Evolutionary conservation across 441 rosid genomes (phyloP).

Genomic region (Erodium trifolium): DNA sequence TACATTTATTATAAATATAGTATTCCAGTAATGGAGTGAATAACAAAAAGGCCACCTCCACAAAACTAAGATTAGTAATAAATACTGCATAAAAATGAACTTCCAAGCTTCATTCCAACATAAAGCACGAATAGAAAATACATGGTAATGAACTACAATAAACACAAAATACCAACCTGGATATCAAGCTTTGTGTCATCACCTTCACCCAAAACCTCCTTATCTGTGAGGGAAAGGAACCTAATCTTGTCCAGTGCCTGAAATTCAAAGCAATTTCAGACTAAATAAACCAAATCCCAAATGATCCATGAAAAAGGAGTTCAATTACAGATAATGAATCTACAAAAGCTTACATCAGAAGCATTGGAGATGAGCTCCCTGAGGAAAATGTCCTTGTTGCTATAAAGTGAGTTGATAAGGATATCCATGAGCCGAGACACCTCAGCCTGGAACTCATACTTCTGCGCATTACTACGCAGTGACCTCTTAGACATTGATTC

Average conservation of each 20-base stretch:
- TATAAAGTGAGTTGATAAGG: constrained; percentile 87
- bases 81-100: background rate
- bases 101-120: background rate
- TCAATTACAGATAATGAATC: background rate
- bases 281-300: background rate
- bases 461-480: constrained; percentile 79
- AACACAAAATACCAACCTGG: constrained; percentile 44
- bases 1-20: background rate
- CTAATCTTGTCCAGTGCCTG: constrained; percentile 92
- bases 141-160: background rate
- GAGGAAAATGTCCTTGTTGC: constrained; percentile 92
- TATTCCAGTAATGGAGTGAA: background rate
- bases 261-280: constrained; percentile 1
- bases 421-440: constrained; percentile 97
- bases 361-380: constrained; percentile 96
- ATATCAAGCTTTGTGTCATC: constrained; percentile 85
- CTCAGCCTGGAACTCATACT: constrained; percentile 94
- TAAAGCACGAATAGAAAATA: background rate
- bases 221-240: constrained; percentile 85
- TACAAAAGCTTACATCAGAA: constrained; percentile 59
- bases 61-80: background rate
- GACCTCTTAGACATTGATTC: constrained; percentile 86
- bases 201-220: constrained; percentile 87
- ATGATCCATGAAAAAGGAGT: background rate
- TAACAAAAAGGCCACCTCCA: background rate